Evolutionary conservation across 768 basidiomycete species (phyloP), one percentile per base, ranked within the genome.

Genomic region (Lactifluus volemus): DNA sequence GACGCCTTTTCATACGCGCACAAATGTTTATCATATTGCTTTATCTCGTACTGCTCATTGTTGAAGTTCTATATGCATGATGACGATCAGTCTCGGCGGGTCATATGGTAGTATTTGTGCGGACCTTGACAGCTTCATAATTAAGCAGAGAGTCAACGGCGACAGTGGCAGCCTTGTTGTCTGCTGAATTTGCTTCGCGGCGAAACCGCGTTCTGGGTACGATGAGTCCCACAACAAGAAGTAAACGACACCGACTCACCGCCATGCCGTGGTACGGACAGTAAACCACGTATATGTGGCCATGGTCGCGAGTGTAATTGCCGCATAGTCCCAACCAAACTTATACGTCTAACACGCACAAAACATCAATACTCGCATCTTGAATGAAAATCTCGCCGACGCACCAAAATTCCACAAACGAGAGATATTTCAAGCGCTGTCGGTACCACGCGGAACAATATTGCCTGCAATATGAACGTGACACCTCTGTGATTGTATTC

Each of bases 91-190:
- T 53, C 11, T 25, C 25, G 25, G 1, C 25, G 25, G 25, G 25
- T 17, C 39, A 63, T 32, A n/a, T 25, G 30, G 7, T 8, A 5
- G 19, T 41, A n/a, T 21, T 11, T 5, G 30, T 15, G 47, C 73
- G 34, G 63, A 94, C 95, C 81, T 98, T 99, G 68, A 99, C 97
- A 3, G 97, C 97, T 71, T 99, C 97, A 68, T 92, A 98, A 70
- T 99, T 99, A 71, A 99, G 96, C 48, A 99, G 76, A 0, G 95
- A 92, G 70, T 99, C 97, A 3, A 98, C 92, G 3, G 92, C 91
- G 2, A 89, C 83, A 0, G 92, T 90, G 0, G 96, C 97, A 17
- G 96, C 95, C 69, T 89, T 90, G 73, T 99, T 98, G 67, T 99
- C 97, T 0, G 97, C 97, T 59, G 88, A 82, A 73, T 99, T 99